Conservation (phyloP, 139 green algal genomes). For the Dunaliella primolecta region DNA sequence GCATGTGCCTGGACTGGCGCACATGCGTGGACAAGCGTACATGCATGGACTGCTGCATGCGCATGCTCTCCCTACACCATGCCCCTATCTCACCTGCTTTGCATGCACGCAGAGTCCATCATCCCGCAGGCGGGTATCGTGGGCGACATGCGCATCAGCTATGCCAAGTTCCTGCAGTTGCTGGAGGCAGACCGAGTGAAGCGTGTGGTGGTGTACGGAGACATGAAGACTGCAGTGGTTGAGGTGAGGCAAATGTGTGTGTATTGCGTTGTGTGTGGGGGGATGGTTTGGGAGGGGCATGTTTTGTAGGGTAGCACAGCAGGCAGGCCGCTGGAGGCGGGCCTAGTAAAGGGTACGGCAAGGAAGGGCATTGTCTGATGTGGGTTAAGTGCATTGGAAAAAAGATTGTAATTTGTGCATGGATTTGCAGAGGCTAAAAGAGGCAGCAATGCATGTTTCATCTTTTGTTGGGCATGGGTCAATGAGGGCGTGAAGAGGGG, state of each 20-base stretch:
- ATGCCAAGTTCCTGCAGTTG: conserved; percentile 67
- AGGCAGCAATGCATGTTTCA: too few species aligned
- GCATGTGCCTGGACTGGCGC: neutral
- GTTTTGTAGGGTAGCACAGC: neutral
- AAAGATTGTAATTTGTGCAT: too few species aligned
- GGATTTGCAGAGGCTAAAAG: too few species aligned
- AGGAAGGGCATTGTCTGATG: too few species aligned
- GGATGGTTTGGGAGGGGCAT: conserved; percentile 1
- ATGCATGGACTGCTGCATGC: neutral
- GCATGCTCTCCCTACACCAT: too few species aligned
- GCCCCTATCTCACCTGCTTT: too few species aligned
- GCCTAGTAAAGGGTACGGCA: too few species aligned
- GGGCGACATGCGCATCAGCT: conserved; percentile 63
- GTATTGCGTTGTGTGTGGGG: neutral
- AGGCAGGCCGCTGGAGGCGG: neutral
- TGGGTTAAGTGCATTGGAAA: too few species aligned
- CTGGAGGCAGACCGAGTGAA: conserved; percentile 54
- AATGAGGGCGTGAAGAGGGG: too few species aligned
- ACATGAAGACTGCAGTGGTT: conserved; percentile 60
- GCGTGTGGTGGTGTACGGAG: conserved; percentile 58
- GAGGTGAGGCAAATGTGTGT: too few species aligned
- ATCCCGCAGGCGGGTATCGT: conserved; percentile 48
- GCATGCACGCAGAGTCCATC: conserved; percentile 36
- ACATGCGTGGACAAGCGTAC: neutral
- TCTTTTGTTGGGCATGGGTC: too few species aligned